These are phyloP conservation scores for Globisporangium uncinulatum DNA, from an alignment of 352 stramenopile genomes.

Conservation along the genomic window DNA sequence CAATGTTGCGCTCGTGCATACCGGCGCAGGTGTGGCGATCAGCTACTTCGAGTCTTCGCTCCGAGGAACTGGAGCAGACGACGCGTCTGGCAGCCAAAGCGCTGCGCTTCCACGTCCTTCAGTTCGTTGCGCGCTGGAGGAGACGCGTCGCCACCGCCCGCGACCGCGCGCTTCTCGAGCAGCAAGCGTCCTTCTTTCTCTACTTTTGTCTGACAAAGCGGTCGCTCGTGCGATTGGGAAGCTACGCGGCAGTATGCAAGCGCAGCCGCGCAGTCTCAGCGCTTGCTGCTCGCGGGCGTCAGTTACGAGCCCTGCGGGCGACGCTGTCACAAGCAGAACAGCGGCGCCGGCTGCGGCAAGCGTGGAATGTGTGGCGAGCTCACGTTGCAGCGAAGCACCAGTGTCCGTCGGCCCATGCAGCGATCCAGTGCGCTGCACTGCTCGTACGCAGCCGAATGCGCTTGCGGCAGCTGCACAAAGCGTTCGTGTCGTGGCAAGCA, in stretches of 20 bases:
- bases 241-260: constrained; percentile 1
- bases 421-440: not conserved
- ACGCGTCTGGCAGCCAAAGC: not conserved
- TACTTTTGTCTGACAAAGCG: constrained; percentile 16
- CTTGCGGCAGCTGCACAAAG: constrained; percentile 5
- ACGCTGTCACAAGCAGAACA: not conserved
- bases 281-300: not conserved
- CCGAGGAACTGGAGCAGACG: constrained; percentile 1
- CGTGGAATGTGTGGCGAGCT: constrained; percentile 1
- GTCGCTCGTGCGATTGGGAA: constrained; percentile 8
- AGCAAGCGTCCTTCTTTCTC: constrained; percentile 17
- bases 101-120: constrained; percentile 2
- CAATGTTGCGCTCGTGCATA: not conserved
- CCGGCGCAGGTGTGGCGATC: not conserved
- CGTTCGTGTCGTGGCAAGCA: constrained; percentile 4
- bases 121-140: constrained; percentile 4
- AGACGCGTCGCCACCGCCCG: not conserved
- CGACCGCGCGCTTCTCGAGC: constrained; percentile 4
- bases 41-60: not conserved
- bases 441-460: constrained; percentile 2
- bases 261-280: not conserved
- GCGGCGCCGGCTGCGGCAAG: constrained; percentile 1
- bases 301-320: not conserved
- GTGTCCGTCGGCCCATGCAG: not conserved
- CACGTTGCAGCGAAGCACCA: not conserved